phyloP scores from a whole-genome alignment of 768 basidiomycete genomes.

The Galerina sulciceps region DNA sequence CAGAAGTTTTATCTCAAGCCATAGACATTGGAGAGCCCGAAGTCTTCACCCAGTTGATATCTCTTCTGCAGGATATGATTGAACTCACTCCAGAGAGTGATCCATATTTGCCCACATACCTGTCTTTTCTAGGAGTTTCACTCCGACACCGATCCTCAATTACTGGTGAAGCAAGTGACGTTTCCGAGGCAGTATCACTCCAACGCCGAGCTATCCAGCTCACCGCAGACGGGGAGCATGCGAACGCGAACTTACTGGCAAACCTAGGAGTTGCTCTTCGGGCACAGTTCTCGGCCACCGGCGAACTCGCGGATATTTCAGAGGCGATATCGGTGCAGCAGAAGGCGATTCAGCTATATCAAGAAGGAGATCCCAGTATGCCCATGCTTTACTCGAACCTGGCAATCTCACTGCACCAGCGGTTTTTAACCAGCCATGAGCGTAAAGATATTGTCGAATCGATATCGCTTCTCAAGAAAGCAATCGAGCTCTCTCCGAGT shows the following conservation, averaged over 20 bases:
- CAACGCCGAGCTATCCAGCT: neutral
- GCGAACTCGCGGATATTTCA: neutral
- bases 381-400: neutral
- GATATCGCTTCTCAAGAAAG: neutral
- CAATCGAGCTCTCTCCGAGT: slow-evolving; percentile 9
- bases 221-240: no score
- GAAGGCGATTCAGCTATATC: neutral
- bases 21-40: no score
- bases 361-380: neutral
- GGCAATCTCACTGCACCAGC: neutral
- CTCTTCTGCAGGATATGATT: no score
- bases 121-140: neutral
- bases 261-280: no score
- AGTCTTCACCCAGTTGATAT: no score
- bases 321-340: neutral
- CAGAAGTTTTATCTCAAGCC: no score
- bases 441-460: neutral
- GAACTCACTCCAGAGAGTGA: neutral
- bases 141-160: neutral
- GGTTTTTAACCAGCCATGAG: neutral
- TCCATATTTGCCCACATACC: neutral
- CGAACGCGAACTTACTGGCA: no score
- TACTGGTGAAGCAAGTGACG: neutral
- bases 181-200: neutral
- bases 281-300: neutral